Base-by-base conservation (phyloP, 768 basidiomycete genomes). In the Lyophyllum decastes region DNA sequence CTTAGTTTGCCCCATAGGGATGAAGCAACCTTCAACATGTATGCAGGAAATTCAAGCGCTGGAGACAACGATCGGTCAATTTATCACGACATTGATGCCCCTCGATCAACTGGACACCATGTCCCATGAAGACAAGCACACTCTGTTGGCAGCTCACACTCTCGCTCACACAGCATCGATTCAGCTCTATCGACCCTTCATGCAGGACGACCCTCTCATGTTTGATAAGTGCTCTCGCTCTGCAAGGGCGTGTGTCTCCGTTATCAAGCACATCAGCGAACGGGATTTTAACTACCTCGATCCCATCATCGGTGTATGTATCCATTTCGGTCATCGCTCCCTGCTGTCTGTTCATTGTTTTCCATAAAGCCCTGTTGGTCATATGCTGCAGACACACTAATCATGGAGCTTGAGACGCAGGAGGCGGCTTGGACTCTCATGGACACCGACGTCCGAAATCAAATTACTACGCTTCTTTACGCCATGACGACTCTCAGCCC, bases 261-360 rank as follows among this genome's bases (percentile, higher is more conserved):
- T 91, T 65, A 79, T 86, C 66, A 86, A 85, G 64, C 82, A 84
- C 59, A 76, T 90, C 54, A 70, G 78, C 24, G 87, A 90, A 24
- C 70, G 79, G 62, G 89, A 91, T 64, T 87, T 83, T 60, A 79
- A 82, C 38, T 87, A 84, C 70, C 78, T 91, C n/a, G 90, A 92
- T 72, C 90, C 90, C 24, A 83, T 91, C 61, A 78, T 91, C 60
- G 88, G 86, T 51, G 89, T 91, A 75, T 61, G 88, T 73, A 21
- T 25, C 4, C 38, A 26, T 27, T 49, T 38, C 38, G 45, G 40
- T 10, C 12, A 52, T 59, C 43, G 44, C 55, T 38, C 57, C 9
- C 45, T 41, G 35, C 60, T 30, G 45, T 52, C 12, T n/a, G n/a
- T 27, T 55, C 5, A 44, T 35, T 47, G 21, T 49, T 64, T 46